Evolutionary conservation across 2,329 filamentous ascomycete species (phyloP).

Genomic region (Beauveria scarabaeidicola): DNA sequence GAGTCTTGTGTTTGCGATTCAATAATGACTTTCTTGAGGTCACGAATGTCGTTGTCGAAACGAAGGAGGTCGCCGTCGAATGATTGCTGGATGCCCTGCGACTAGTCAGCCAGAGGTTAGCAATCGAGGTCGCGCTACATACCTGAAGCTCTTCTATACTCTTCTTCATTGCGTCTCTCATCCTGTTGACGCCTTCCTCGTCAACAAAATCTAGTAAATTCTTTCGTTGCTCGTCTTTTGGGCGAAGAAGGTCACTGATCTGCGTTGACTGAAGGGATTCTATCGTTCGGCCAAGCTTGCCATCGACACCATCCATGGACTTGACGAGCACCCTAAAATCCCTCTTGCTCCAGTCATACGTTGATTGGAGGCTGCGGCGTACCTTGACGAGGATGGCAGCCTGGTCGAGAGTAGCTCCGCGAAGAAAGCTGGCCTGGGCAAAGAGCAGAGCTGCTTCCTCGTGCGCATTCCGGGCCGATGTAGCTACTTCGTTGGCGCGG

Average conservation of each 20-base stretch:
- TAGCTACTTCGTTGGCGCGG: constrained; percentile 80
- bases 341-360: constrained; percentile 48
- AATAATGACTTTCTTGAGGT: constrained; percentile 51
- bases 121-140: constrained; percentile 14
- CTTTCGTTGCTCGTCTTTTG: constrained; percentile 47
- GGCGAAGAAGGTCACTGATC: constrained; percentile 57
- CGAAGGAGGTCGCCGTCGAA: constrained; percentile 69
- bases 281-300: constrained; percentile 58
- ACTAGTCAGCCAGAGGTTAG: constrained; percentile 5
- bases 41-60: constrained; percentile 67
- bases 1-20: constrained; percentile 28
- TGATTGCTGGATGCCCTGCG: constrained; percentile 53
- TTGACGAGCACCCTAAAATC: constrained; percentile 55
- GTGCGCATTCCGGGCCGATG: constrained; percentile 62
- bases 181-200: constrained; percentile 56
- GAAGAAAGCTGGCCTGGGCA: constrained; percentile 61
- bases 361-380: constrained; percentile 41
- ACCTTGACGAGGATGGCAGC: constrained; percentile 42
- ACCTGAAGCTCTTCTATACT: constrained; percentile 66
- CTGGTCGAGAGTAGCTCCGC: constrained; percentile 51
- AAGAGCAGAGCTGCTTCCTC: constrained; percentile 70
- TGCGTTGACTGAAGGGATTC: constrained; percentile 52
- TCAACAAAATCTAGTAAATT: constrained; percentile 71
- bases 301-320: constrained; percentile 58
- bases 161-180: constrained; percentile 58